Base-by-base conservation (phyloP, 192 early-diverging fungal species). In the Coemansia guatemalensis region DNA sequence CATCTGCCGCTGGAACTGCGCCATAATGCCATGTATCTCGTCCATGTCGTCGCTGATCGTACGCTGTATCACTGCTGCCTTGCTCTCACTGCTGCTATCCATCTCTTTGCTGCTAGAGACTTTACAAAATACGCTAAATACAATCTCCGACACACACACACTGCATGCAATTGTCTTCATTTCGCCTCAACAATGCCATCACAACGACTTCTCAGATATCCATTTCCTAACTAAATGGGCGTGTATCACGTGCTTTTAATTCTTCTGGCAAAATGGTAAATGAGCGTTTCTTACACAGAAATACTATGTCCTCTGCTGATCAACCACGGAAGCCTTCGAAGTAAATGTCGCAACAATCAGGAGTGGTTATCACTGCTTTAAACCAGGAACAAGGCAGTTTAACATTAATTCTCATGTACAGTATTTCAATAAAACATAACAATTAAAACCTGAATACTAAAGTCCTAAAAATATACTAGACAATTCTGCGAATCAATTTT, bases 31-130 rank as follows among this genome's bases (percentile, higher is more conserved):
- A 22, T 75, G 78, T 21, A 81, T 47, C 51, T 69, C 66, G 53
- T 60, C 64, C 27, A 81, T 64, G 65, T 81, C 78, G 25, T 81
- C 78, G 12, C 62, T 60, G 12, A 75, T 69, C 6, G 78, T 72
- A 23, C 78, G 72, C 52, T 35, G 65, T 29, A 73, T 68, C 18
- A 65, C 21, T 65, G 72, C 47, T 39, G 58, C 0, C 48, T 55
- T 1, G 47, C 39, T 44, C 39, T 14, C 39, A 12, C 39, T 44
- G 39, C 39, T 44, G 39, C 39, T 44, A 44, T 44, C 39, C 39
- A 44, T 44, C 14, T 44, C 14, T 44, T 3, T 17, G 39, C 14
- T 12, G 39, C 39, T 44, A 17, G 14, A 17, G 14, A 17, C 14
- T 2, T 44, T 17, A 44, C 39, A 9, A 6, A 44, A 44, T 44